phyloP scores from a whole-genome alignment of 139 green algal species.

The Coccomyxa sp. region DNA sequence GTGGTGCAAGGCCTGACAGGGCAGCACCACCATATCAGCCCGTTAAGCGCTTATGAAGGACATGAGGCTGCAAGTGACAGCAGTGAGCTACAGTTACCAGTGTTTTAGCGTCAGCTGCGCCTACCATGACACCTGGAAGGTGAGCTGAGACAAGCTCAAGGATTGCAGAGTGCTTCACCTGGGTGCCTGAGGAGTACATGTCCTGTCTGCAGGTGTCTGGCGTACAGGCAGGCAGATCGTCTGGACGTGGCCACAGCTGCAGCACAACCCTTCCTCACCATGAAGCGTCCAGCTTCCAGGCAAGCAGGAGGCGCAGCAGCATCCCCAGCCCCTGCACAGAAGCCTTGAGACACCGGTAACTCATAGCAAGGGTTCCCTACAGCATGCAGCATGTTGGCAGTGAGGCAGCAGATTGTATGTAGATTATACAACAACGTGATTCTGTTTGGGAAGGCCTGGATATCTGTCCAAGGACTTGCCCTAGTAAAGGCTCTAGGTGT shows the following conservation, averaged over 20 bases:
- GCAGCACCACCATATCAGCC: background rate
- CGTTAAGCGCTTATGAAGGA: background rate
- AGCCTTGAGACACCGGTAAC: background rate
- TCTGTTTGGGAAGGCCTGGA: too few species aligned
- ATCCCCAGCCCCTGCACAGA: background rate
- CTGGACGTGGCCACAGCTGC: conserved; percentile 66
- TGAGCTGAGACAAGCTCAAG: too few species aligned
- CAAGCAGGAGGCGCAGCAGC: background rate
- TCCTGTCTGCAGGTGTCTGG: conserved; percentile 57
- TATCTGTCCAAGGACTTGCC: too few species aligned
- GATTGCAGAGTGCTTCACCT: too few species aligned
- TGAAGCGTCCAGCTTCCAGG: conserved; percentile 18
- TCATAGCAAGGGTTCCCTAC: background rate
- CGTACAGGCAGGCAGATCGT: conserved; percentile 51
- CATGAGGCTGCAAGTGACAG: background rate
- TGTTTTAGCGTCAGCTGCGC: too few species aligned
- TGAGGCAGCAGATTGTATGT: too few species aligned
- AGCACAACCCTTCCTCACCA: conserved; percentile 60
- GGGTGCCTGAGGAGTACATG: too few species aligned
- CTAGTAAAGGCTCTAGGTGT: too few species aligned
- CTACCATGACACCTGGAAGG: too few species aligned
- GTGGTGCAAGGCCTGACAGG: background rate
- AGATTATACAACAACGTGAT: too few species aligned
- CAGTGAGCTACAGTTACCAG: background rate
- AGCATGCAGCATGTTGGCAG: background rate